Percentiles rank a stretch among this genome's conserved stretches.
These are phyloP conservation scores for Ambrosia trifida DNA, from an alignment of 129 eudicot species.

Conservation along the genomic window DNA sequence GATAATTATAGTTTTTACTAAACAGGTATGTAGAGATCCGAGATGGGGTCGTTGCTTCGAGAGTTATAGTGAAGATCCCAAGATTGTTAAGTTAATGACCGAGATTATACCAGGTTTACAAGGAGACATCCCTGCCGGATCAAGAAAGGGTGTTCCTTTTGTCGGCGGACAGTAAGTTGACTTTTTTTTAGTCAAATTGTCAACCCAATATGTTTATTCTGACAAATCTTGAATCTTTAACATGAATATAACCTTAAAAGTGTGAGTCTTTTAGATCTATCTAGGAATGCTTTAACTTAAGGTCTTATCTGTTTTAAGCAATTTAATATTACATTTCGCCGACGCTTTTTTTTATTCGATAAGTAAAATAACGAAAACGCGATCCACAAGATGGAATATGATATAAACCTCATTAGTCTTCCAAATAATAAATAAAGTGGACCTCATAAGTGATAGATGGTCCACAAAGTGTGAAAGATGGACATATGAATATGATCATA, in stretches of 20 bases:
- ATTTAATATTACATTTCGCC: neutral
- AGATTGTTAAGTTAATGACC: slow-evolving; percentile 45
- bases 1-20: slow-evolving; percentile 2
- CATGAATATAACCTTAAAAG: neutral
- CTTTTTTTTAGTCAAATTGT: neutral
- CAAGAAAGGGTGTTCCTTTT: slow-evolving; percentile 39
- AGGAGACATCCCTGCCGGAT: slow-evolving; percentile 42
- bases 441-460: neutral
- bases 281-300: neutral
- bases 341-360: neutral
- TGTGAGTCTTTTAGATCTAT: slow-evolving; percentile 14
- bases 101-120: slow-evolving; percentile 46
- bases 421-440: too few relatives aligned
- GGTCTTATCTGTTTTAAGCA: neutral
- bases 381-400: slow-evolving; percentile 15
- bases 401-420: neutral
- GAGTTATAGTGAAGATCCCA: slow-evolving; percentile 55
- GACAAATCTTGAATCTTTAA: slow-evolving; percentile 3
- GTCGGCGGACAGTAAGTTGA: slow-evolving; percentile 40
- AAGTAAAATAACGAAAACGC: neutral
- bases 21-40: slow-evolving; percentile 62
- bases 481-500: neutral
- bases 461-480: slow-evolving; percentile 19
- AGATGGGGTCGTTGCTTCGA: slow-evolving; percentile 62
- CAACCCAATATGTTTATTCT: neutral